Conservation (phyloP, 78 protist genomes). For the Goniomonas avonlea region DNA sequence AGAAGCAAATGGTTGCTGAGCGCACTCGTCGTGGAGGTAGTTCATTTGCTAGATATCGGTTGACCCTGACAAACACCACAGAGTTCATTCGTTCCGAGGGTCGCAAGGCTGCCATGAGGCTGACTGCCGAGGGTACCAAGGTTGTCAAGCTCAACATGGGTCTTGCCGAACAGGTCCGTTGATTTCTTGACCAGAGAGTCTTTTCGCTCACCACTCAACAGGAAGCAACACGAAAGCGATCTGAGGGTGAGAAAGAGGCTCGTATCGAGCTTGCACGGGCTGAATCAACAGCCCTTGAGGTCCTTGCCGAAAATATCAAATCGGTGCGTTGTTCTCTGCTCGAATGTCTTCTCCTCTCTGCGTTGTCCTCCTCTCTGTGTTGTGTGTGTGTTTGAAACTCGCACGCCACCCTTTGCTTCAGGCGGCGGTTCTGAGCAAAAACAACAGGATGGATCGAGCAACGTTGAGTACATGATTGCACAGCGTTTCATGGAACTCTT, state of each 20-base stretch:
- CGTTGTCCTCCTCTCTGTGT: background rate
- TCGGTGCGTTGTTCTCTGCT: background rate
- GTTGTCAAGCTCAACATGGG: background rate
- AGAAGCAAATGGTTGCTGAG: conserved; percentile 41
- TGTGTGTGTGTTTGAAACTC: too few species aligned
- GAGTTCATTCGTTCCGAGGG: conserved; percentile 31
- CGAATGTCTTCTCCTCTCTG: background rate
- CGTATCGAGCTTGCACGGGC: background rate
- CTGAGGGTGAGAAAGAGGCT: background rate
- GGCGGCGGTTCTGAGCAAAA: too few species aligned
- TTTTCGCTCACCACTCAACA: too few species aligned
- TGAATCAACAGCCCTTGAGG: background rate
- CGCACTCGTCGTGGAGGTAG: too few species aligned
- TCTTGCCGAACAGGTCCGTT: background rate
- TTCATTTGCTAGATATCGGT: too few species aligned
- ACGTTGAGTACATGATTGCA: background rate
- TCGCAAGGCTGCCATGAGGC: conserved; percentile 1
- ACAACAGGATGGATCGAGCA: background rate
- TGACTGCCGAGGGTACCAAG: background rate
- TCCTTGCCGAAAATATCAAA: background rate
- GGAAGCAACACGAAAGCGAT: background rate
- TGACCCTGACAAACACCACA: too few species aligned
- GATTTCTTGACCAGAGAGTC: too few species aligned
- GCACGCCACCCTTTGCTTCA: too few species aligned
- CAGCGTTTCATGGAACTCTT: background rate